Percentiles rank a stretch among this genome's conserved stretches.
phyloP scores from a whole-genome alignment of 2,329 filamentous ascomycete genomes.

The Aspergillus floridensis region DNA sequence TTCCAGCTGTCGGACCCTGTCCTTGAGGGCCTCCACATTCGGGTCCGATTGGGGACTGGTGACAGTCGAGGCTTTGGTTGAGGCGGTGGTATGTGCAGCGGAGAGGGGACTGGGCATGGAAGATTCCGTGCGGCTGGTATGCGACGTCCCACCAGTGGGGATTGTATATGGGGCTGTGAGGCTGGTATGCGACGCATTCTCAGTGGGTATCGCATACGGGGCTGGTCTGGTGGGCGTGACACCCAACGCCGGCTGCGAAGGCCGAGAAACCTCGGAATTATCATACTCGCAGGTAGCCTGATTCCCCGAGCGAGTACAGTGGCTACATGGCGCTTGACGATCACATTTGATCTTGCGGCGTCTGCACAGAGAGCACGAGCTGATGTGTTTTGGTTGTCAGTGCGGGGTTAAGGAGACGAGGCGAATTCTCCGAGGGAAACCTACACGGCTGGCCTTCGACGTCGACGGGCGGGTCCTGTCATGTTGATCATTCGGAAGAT shows the following conservation, averaged over 20 bases:
- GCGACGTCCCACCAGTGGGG: slow-evolving; percentile 1
- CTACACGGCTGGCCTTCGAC: slow-evolving; percentile 48
- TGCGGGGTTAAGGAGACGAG: background rate
- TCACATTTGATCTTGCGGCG: slow-evolving; percentile 63
- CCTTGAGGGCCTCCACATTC: slow-evolving; percentile 42
- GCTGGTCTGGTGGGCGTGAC: background rate
- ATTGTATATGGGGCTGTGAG: background rate
- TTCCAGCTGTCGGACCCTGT: slow-evolving; percentile 46
- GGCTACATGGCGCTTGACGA: slow-evolving; percentile 57
- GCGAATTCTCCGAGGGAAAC: slow-evolving; percentile 13
- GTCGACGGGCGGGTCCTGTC: slow-evolving; percentile 33
- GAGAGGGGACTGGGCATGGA: slow-evolving; percentile 9
- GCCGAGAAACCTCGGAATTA: slow-evolving; percentile 2
- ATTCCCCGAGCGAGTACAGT: slow-evolving; percentile 50
- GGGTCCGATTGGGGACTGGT: slow-evolving; percentile 21
- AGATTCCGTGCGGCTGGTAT: slow-evolving; percentile 7
- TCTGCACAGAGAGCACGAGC: slow-evolving; percentile 58
- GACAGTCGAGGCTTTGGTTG: slow-evolving; percentile 22
- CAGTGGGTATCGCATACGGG: background rate
- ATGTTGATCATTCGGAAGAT: slow-evolving; percentile 12
- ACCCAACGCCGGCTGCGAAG: slow-evolving; percentile 2
- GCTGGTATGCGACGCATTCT: slow-evolving; percentile 3
- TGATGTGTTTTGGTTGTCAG: slow-evolving; percentile 25
- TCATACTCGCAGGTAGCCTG: slow-evolving; percentile 23
- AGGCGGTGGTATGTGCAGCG: slow-evolving; percentile 7